Evolutionary conservation across 2,329 filamentous ascomycete species (phyloP), one percentile per base, ranked within the genome.

Genomic region (Clonostachys solani): DNA sequence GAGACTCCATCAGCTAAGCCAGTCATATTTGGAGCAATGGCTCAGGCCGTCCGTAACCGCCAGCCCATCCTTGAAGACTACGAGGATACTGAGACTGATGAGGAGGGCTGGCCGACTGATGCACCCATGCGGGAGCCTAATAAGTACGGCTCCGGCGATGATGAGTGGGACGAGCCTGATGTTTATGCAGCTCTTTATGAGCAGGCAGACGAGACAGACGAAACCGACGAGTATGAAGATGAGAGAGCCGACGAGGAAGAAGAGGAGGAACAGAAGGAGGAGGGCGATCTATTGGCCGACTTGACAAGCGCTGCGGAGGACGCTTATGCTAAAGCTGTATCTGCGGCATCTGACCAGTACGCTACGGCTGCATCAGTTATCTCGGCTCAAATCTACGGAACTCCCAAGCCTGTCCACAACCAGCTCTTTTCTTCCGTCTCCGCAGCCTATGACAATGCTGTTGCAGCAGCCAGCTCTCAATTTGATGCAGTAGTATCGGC

Each of bases 341-440:
- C 78, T 40, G 71, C 77, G 38, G 88, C 87, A 5, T 80, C 81
- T n/a, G 74, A 81, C 38, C 83, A 86, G 46, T 89, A 88, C 55
- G 77, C 77, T 0, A 80, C 81, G 18, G 87, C 86, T 10, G 80
- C 83, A 56, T 85, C 85, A 2, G 73, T 81, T 23, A 73, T 87
- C 3, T 89, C 85, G 2, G 78, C 73, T 5, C 79, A 88, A 56
- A 76, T 89, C 37, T 82, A 80, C 29, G 86, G 86, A 33, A 83
- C 83, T 2, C 80, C 85, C 2, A 80, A 86, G 57, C 86, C 87
- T 8, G 75, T 80, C 5, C 83, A 90, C 51, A 74, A 88, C 54
- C 74, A 88, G 51, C 78, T 90, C 61, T 69, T 88, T 12, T 78
- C 84, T 9, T 87, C 86, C 1, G 79, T 87, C 10, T 83, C 84